phyloP scores from a whole-genome alignment of 2,329 filamentous ascomycete genomes.

The Diaporthe velutina region DNA sequence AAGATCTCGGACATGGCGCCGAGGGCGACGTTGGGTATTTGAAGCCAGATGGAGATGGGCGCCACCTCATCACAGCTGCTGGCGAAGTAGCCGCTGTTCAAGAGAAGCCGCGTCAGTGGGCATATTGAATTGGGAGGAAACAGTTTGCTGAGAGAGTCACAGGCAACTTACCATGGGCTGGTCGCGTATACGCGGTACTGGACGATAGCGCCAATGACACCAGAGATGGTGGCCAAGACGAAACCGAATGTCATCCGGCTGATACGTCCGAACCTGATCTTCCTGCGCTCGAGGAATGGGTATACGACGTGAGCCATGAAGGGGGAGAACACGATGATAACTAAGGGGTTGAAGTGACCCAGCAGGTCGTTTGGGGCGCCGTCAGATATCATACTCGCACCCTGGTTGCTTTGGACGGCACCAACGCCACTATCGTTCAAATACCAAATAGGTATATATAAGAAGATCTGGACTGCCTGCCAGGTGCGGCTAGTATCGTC shows the following conservation, averaged over 20 bases:
- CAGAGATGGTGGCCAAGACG: conserved; percentile 49
- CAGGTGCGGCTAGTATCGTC: conserved; percentile 71
- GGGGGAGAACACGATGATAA: conserved; percentile 69
- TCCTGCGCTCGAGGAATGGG: conserved; percentile 63
- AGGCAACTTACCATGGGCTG: conserved; percentile 56
- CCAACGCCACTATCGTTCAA: conserved; percentile 57
- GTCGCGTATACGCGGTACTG: conserved; percentile 71
- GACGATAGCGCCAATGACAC: conserved; percentile 64
- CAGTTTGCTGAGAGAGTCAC: not conserved
- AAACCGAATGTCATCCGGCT: conserved; percentile 71
- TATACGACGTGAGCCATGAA: conserved; percentile 68
- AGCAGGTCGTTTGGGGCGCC: conserved; percentile 73
- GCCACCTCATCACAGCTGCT: conserved; percentile 52
- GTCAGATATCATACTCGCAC: conserved; percentile 58
- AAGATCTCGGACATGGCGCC: conserved; percentile 69
- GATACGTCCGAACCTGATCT: conserved; percentile 70
- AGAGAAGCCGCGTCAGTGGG: not conserved
- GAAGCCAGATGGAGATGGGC: conserved; percentile 65
- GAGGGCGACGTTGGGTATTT: conserved; percentile 63
- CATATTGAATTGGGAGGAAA: not conserved
- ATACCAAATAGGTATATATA: conserved; percentile 56
- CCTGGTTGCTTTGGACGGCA: conserved; percentile 52
- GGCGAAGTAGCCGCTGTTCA: conserved; percentile 55
- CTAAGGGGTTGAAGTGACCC: conserved; percentile 69
- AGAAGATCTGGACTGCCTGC: conserved; percentile 54